Base-by-base conservation (phyloP, 1,284 basidiomycete genomes). In the Golubevia pallescens region DNA sequence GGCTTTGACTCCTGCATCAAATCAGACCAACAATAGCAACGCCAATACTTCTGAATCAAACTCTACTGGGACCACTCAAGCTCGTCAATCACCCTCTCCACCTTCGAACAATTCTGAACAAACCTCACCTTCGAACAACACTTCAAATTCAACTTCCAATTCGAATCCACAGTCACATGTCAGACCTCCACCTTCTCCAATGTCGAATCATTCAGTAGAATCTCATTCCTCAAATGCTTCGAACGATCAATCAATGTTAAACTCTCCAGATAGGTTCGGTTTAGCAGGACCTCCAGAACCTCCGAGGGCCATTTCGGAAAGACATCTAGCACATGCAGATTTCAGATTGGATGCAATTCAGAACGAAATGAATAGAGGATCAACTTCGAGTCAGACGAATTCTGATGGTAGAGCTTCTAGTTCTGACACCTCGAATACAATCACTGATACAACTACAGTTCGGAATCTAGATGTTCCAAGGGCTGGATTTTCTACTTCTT, bases 251-350 rank as follows among this genome's bases (percentile, higher is more conserved):
- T 38, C 20, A 19, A 20, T 66, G 42, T 63, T 79, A 57, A 67
- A 77, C 57, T 74, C 74, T 53, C 80, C 80, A 0, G 77, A 81
- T 57, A 72, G 80, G 0, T 83, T 78, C 52, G 77, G 77, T 13
- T 53, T 78, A 20, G 74, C 74, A 19, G 80, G 80, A 1, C 80
- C 80, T 2, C 80, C 80, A 1, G 56, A 68, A 3, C 75, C 80
- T 1, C 80, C 80, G 13, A 68, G 67, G 24, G 78, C 79, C 32
- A 71, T 81, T 57, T 77, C 73, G 61, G 71, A 77, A 57, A 72
- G 80, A 28, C 79, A 83, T 57, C 57, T 83, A 19, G 74, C 78
- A 7, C 71, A 63, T 24, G 79, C 77, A 5, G 77, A 83, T 61
- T 81, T 78, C 56, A 68, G 80, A 7, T 71, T 82, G 3, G 73